A percentile compares a stretch with the other conserved stretches of the same genome.
phyloP scores from a whole-genome alignment of 139 green algal genomes.

The Chlorella sorokiniana region DNA sequence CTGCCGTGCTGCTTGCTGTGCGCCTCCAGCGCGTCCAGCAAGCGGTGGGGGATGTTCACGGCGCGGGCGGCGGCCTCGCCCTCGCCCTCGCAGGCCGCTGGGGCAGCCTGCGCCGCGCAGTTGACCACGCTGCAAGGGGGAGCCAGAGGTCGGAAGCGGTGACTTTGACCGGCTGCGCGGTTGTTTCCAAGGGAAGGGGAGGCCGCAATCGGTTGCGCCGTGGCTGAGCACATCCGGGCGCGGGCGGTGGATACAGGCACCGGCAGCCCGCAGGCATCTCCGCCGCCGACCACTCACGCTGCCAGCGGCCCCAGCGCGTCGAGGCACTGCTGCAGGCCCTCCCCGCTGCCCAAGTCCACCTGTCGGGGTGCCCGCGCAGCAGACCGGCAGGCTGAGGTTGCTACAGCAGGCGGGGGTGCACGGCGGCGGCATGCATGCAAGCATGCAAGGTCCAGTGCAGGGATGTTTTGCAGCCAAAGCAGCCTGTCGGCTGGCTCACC shows the following conservation, averaged over 20 bases:
- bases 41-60: conserved; percentile 59
- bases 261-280: not conserved
- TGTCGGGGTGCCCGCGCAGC: not conserved
- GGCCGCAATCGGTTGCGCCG: too few species aligned
- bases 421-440: not conserved
- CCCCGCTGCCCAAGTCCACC: conserved; percentile 52
- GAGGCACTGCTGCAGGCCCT: conserved; percentile 58
- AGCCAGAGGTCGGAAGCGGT: not conserved
- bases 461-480: too few species aligned
- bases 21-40: conserved; percentile 48
- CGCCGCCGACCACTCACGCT: not conserved
- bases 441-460: too few species aligned
- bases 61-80: conserved; percentile 41
- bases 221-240: not conserved
- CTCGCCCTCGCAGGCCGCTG: conserved; percentile 66
- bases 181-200: too few species aligned
- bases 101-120: conserved; percentile 67
- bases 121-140: conserved; percentile 63
- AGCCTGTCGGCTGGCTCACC: too few species aligned
- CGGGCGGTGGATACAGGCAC: too few species aligned
- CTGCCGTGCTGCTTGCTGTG: conserved; percentile 6
- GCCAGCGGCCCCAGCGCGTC: conserved; percentile 23
- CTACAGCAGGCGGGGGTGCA: not conserved
- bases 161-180: too few species aligned
- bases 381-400: not conserved